Conservation (phyloP, 108 stramenopile genomes). For the Bacterosira constricta region DNA sequence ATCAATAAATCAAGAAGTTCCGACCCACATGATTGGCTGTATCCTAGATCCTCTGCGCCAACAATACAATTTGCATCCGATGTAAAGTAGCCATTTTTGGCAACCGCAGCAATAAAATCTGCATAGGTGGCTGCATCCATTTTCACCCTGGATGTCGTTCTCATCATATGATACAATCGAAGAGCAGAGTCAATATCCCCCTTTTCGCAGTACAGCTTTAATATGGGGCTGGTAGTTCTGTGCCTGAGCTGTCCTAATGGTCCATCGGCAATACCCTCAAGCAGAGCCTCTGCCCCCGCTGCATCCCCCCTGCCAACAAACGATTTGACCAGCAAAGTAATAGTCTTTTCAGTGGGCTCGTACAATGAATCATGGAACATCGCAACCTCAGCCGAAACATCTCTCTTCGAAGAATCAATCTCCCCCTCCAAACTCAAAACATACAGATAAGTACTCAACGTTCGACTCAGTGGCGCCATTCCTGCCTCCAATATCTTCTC, state of each 20-base stretch:
- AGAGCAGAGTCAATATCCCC: slow-evolving; percentile 49
- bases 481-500: slow-evolving; percentile 72
- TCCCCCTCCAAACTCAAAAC: slow-evolving; percentile 43
- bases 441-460: slow-evolving; percentile 68
- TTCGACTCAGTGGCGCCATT: slow-evolving; percentile 44
- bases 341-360: slow-evolving; percentile 77
- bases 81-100: slow-evolving; percentile 44
- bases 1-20: slow-evolving; percentile 36
- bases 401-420: slow-evolving; percentile 6
- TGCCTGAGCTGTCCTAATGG: slow-evolving; percentile 32
- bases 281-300: slow-evolving; percentile 67
- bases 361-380: slow-evolving; percentile 77
- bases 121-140: slow-evolving; percentile 49
- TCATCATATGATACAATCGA: slow-evolving; percentile 50
- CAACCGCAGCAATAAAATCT: slow-evolving; percentile 46
- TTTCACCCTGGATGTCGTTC: slow-evolving; percentile 42
- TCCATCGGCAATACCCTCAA: slow-evolving; percentile 56
- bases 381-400: slow-evolving; percentile 69
- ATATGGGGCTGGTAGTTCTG: slow-evolving; percentile 50
- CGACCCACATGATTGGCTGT: slow-evolving; percentile 34
- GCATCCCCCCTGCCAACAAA: slow-evolving; percentile 67
- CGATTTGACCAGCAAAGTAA: slow-evolving; percentile 63
- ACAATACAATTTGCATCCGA: slow-evolving; percentile 34
- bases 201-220: slow-evolving; percentile 50
- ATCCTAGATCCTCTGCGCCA: slow-evolving; percentile 45